phyloP scores from a whole-genome alignment of 2,329 filamentous ascomycete genomes.

The Ophiobolus disseminans region DNA sequence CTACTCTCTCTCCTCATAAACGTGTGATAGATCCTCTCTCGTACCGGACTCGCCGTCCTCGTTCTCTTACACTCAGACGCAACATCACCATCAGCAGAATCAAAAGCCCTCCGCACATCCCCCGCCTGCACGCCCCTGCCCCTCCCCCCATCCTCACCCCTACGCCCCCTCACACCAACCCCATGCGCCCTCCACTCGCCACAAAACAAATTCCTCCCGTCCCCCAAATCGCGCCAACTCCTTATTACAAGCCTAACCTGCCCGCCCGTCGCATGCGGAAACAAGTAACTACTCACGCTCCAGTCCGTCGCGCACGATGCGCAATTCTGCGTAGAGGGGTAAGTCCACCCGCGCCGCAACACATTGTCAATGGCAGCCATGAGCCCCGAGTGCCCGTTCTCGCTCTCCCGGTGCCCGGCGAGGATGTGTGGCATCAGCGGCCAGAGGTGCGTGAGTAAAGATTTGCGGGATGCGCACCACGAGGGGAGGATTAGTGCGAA shows the following conservation, averaged over 20 bases:
- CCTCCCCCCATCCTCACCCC: constrained; percentile 8
- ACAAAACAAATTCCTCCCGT: constrained; percentile 33
- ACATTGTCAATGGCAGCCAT: constrained; percentile 29
- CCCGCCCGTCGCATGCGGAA: constrained; percentile 15
- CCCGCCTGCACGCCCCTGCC: constrained; percentile 17
- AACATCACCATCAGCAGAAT: constrained; percentile 5
- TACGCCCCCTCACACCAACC: constrained; percentile 4
- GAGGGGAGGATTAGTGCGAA: constrained; percentile 25
- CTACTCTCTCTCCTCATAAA: constrained; percentile 15
- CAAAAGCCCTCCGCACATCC: constrained; percentile 27
- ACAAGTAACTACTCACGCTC: constrained; percentile 12
- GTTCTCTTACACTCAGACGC: neutral
- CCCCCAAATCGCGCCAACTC: constrained; percentile 37
- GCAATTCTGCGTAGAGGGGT: constrained; percentile 28
- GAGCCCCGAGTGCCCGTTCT: constrained; percentile 32
- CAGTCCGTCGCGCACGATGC: constrained; percentile 36
- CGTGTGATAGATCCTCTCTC: constrained; percentile 11
- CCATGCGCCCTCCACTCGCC: constrained; percentile 38
- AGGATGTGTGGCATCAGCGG: constrained; percentile 35
- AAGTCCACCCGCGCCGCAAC: constrained; percentile 21
- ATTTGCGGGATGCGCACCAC: constrained; percentile 16
- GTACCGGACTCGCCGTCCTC: neutral
- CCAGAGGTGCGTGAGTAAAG: constrained; percentile 20
- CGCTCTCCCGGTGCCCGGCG: constrained; percentile 31
- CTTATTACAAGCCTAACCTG: constrained; percentile 24